These are phyloP conservation scores for Chlorella vulgaris DNA, from an alignment of 139 green algal genomes.

Conservation along the genomic window DNA sequence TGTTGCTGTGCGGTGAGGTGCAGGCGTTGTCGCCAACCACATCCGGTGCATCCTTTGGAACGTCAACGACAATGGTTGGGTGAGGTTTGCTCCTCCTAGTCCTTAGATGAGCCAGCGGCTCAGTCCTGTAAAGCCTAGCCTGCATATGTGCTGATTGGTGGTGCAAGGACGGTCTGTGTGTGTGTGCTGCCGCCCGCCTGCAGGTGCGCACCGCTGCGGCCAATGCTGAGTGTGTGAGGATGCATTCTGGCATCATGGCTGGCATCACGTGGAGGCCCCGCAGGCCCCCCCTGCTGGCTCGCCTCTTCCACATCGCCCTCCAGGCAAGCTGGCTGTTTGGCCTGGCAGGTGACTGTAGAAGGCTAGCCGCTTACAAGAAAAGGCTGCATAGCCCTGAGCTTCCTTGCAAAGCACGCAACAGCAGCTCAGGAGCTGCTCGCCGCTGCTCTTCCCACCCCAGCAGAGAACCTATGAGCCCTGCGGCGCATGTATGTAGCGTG, in stretches of 20 bases:
- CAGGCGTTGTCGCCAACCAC: conserved; percentile 26
- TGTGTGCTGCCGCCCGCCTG: not conserved
- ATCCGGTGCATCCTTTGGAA: not conserved
- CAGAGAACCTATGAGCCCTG: no score
- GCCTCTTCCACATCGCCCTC: conserved; percentile 1
- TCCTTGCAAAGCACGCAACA: not conserved
- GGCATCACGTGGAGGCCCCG: not conserved
- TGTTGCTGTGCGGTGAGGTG: no score
- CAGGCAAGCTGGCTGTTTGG: not conserved
- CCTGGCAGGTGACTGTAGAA: not conserved
- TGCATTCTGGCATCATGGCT: conserved; percentile 17
- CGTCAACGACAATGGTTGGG: conserved; percentile 28
- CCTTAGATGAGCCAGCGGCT: no score
- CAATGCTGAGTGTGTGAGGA: conserved; percentile 19
- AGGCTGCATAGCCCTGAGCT: no score
- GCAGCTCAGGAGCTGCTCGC: no score
- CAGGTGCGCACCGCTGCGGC: conserved; percentile 24
- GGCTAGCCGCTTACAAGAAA: no score
- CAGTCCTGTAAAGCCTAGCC: no score
- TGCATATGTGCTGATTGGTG: not conserved
- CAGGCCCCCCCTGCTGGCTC: conserved; percentile 12
- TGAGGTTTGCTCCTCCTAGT: not conserved
- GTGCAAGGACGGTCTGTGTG: no score
- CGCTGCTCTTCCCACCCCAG: no score
- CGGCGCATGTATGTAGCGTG: no score